Conservation (phyloP, 148 eudicot species). For the Persicaria maculosa region DNA sequence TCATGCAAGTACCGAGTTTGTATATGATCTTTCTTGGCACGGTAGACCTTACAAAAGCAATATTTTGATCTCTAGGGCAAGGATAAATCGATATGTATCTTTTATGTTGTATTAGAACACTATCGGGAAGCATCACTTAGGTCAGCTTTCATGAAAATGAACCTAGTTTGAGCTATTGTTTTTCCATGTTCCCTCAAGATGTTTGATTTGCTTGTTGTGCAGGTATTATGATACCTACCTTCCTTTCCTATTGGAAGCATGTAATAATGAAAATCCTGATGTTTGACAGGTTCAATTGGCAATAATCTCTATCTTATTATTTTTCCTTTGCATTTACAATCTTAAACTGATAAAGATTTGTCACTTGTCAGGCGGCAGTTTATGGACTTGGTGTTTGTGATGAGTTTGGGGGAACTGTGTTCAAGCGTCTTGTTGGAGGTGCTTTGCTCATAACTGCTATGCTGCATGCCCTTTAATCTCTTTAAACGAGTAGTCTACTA, state of each 20-base stretch:
- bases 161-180: neutral
- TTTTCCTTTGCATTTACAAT: neutral
- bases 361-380: constrained; percentile 33
- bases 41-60: neutral
- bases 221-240: constrained; percentile 41
- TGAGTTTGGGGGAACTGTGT: constrained; percentile 37
- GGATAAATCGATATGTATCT: constrained; percentile 39
- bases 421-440: constrained; percentile 44
- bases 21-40: neutral
- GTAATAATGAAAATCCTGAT: too few relatives aligned
- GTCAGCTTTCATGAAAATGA: constrained; percentile 9
- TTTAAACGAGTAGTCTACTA: neutral
- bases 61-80: constrained; percentile 24
- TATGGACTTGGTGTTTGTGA: constrained; percentile 50
- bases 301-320: constrained; percentile 9
- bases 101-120: constrained; percentile 40
- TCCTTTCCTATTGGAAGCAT: constrained; percentile 38
- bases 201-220: constrained; percentile 15
- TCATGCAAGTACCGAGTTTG: neutral
- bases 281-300: constrained; percentile 39
- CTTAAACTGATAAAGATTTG: neutral
- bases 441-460: constrained; percentile 4
- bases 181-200: neutral
- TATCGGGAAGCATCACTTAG: constrained; percentile 37
- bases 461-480: neutral